Base-by-base conservation (phyloP, 1,284 basidiomycete genomes). In the Exobasidium rhododendri region DNA sequence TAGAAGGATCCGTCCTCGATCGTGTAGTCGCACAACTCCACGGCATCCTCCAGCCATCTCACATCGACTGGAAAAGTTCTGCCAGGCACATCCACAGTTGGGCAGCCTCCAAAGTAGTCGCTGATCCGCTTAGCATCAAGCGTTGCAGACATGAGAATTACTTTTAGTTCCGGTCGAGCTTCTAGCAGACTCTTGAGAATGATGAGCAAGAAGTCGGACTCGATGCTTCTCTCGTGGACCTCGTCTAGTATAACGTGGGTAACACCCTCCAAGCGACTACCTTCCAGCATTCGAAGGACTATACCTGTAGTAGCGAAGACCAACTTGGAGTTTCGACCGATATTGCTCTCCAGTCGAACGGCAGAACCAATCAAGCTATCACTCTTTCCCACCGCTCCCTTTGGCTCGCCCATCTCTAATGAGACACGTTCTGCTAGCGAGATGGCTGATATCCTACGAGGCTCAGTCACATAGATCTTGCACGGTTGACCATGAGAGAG, bases 91-190 rank as follows among this genome's bases (percentile, higher is more conserved):
- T 67, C 54, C 24, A 79, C 50, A 28, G 88, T 87, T 0, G 93
- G 92, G 77, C 94, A 97, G 28, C 88, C 88, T 22, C 89, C 91
- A 77, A 98, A 97, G 81, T 91, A 98, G 24, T 82, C 82, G n/a
- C 93, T 91, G 56, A 98, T 88, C 81, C 97, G 94, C 64, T 94
- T 89, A 20, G 80, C 90, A 74, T 99, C 92, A 30, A 97, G 84
- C 0, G 96, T 99, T 0, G 96, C 96, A 26, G 93, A 97, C 96
- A 99, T 99, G 59, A 98, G 85, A 32, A 98, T 86, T 31, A 99
- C 86, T 81, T 91, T 94, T 55, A 99, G 83, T 71, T 94, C 88
- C 50, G 87, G 86, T 24, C 92, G 85, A 66, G 89, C 86, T 58
- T 85, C 82, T 50, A 97, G 80, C 22, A 98, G 82, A n/a, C 90